Evolutionary conservation across 2,329 filamentous ascomycete species (phyloP).

Genomic region (Trichoderma lentiforme): DNA sequence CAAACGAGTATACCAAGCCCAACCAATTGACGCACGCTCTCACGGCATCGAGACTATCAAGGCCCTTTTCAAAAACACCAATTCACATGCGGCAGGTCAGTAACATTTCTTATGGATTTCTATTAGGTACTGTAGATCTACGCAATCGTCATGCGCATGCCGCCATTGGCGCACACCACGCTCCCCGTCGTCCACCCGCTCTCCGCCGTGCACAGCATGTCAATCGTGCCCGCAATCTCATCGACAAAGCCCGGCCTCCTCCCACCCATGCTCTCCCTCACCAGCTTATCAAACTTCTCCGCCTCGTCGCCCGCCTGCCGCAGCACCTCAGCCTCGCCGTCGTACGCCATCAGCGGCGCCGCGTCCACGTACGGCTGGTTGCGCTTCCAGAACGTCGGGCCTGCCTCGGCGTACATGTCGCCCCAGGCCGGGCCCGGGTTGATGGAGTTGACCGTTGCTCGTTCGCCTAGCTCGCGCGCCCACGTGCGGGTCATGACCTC

Average conservation of each 20-base stretch:
- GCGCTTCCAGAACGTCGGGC: conserved; percentile 35
- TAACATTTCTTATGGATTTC: neutral
- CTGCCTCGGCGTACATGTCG: conserved; percentile 46
- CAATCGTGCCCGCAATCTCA: conserved; percentile 68
- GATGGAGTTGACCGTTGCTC: conserved; percentile 54
- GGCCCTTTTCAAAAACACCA: neutral
- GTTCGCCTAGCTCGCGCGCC: conserved; percentile 53
- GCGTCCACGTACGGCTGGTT: conserved; percentile 39
- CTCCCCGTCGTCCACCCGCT: conserved; percentile 67
- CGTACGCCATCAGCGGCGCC: conserved; percentile 34
- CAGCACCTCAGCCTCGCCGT: conserved; percentile 32
- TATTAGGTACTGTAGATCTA: conserved; percentile 13
- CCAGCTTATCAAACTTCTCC: conserved; percentile 33
- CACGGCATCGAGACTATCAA: neutral
- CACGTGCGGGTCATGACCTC: conserved; percentile 59
- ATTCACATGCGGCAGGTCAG: neutral
- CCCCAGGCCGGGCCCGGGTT: conserved; percentile 56
- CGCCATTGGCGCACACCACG: conserved; percentile 68
- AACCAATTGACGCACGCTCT: neutral
- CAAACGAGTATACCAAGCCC: neutral
- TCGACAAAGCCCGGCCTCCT: conserved; percentile 34
- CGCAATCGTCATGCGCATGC: conserved; percentile 40
- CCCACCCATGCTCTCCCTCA: conserved; percentile 34
- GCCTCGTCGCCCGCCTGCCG: conserved; percentile 31
- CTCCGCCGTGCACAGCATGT: conserved; percentile 66